Evolutionary conservation across 176 grass and related monocot genomes (phyloP).

Genomic region (Poa annua): DNA sequence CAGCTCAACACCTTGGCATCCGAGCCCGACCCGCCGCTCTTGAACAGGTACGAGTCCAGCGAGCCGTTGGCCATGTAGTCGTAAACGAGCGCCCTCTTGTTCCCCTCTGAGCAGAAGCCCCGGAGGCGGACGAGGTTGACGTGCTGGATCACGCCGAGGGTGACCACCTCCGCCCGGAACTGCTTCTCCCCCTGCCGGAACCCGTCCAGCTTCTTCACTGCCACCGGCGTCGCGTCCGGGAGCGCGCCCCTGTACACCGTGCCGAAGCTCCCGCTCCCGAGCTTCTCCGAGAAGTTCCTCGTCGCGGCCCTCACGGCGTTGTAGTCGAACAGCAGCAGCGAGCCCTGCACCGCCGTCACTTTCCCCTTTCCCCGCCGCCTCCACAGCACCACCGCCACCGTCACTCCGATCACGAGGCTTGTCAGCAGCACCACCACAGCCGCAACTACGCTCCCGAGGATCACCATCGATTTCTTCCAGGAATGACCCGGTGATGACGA

Average conservation of each 20-base stretch:
- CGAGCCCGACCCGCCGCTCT: background rate
- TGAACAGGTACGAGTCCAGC: constrained; percentile 49
- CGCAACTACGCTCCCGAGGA: constrained; percentile 15
- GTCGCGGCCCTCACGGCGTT: constrained; percentile 42
- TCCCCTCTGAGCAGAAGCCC: constrained; percentile 55
- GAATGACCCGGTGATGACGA: constrained; percentile 14
- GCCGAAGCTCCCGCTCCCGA: constrained; percentile 54
- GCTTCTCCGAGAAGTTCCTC: constrained; percentile 51
- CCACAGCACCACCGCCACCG: constrained; percentile 26
- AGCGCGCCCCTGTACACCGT: constrained; percentile 48
- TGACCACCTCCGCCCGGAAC: constrained; percentile 55
- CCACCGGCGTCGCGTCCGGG: constrained; percentile 43
- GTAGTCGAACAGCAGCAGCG: constrained; percentile 54
- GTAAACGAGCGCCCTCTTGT: constrained; percentile 55
- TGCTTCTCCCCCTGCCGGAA: constrained; percentile 55
- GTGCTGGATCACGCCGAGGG: constrained; percentile 52
- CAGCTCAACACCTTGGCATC: constrained; percentile 42
- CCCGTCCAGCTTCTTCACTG: constrained; percentile 53
- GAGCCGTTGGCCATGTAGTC: constrained; percentile 61
- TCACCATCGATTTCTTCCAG: constrained; percentile 51
- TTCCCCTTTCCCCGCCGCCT: constrained; percentile 45
- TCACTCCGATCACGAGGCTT: constrained; percentile 19
- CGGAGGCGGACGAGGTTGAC: constrained; percentile 54
- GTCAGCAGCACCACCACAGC: constrained; percentile 42
- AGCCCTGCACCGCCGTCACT: constrained; percentile 49